Conservation (phyloP, 2,329 filamentous ascomycete genomes). For the Fusarium sp. region DNA sequence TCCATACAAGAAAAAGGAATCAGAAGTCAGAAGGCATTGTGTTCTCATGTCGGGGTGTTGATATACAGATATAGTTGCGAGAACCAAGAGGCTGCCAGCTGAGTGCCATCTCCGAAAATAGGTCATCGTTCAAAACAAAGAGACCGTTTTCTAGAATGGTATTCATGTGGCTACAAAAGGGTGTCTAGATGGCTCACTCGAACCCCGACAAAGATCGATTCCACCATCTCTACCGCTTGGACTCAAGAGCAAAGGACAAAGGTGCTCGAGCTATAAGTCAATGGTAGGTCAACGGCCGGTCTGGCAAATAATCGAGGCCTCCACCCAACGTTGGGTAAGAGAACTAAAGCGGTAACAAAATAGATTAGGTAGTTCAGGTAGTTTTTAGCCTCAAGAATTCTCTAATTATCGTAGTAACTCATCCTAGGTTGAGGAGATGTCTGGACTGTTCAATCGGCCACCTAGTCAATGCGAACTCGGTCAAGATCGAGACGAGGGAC, state of each 20-base stretch:
- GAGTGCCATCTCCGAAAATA: not conserved
- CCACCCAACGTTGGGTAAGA: not conserved
- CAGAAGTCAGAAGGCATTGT: not conserved
- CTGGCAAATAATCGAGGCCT: too few relatives aligned
- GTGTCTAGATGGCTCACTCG: not conserved
- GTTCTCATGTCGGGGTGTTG: not conserved
- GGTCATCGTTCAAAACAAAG: slow-evolving; percentile 4
- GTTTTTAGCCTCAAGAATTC: too few relatives aligned
- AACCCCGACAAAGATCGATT: not conserved
- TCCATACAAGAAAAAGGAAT: not conserved
- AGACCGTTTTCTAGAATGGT: not conserved
- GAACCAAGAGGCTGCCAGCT: not conserved
- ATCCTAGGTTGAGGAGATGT: too few relatives aligned
- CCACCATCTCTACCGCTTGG: not conserved
- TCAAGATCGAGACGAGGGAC: not conserved
- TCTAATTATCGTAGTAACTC: too few relatives aligned
- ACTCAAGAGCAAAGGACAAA: slow-evolving; percentile 18
- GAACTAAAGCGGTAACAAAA: too few relatives aligned
- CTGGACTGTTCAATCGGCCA: too few relatives aligned
- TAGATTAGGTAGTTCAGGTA: too few relatives aligned
- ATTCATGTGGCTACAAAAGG: not conserved
- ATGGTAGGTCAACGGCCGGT: not conserved
- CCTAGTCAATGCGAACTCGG: not conserved
- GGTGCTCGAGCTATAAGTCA: not conserved
- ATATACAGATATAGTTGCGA: not conserved